Evolutionary conservation across 1,139 yeast genomes (phyloP).

Genomic region (Candida freyschussii): DNA sequence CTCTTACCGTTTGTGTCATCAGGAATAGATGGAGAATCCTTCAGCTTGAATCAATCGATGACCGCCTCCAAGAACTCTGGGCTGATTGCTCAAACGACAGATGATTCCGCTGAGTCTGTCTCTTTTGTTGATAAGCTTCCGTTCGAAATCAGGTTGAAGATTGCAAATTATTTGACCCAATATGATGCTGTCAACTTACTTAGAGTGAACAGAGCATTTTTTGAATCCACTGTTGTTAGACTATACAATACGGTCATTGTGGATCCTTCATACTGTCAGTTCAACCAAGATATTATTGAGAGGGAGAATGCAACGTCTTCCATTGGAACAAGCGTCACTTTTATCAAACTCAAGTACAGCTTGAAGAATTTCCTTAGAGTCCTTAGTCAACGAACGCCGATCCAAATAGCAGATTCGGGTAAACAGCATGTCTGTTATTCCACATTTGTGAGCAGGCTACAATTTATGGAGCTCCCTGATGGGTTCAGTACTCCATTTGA

Average conservation of each 20-base stretch:
- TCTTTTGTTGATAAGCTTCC: conserved; percentile 28
- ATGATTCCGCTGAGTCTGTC: neutral
- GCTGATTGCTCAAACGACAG: too few relatives aligned
- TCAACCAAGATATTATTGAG: conserved; percentile 14
- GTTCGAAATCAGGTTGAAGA: conserved; percentile 33
- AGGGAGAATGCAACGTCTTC: conserved; percentile 1
- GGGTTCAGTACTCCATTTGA: conserved; percentile 20
- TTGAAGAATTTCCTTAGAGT: conserved; percentile 16
- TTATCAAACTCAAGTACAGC: conserved; percentile 20
- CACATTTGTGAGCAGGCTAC: conserved; percentile 9
- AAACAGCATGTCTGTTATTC: conserved; percentile 7
- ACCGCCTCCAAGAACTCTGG: too few relatives aligned
- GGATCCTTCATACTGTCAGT: conserved; percentile 28
- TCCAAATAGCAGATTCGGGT: conserved; percentile 2
- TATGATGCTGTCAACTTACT: conserved; percentile 37
- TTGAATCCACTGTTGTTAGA: conserved; percentile 31
- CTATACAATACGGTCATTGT: conserved; percentile 38
- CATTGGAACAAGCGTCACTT: conserved; percentile 9
- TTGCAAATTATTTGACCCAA: conserved; percentile 38
- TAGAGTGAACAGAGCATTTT: conserved; percentile 31
- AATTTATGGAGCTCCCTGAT: conserved; percentile 20
- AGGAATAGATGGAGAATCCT: neutral
- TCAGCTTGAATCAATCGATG: neutral
- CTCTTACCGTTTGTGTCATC: conserved; percentile 22
- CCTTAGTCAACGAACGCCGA: conserved; percentile 6